Percentiles rank a stretch among this genome's conserved stretches.
Evolutionary conservation across 176 grass and related monocot species (phyloP).

Genomic region (Aegilops umbellulata): DNA sequence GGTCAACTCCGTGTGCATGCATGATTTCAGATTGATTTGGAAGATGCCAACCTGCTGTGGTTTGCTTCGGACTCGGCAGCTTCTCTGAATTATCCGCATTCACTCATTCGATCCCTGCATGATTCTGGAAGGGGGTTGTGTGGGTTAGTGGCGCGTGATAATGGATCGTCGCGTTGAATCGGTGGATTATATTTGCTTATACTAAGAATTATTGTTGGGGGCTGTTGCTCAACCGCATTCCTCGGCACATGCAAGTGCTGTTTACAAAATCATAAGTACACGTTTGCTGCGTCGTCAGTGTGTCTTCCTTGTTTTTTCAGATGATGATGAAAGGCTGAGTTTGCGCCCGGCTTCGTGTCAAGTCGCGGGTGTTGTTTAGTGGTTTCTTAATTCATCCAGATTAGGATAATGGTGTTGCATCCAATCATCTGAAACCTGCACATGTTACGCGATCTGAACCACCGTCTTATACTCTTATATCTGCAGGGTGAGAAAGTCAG

Average conservation of each 20-base stretch:
- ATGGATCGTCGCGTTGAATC: conserved; percentile 3
- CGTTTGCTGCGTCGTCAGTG: too few relatives aligned
- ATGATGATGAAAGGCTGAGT: too few relatives aligned
- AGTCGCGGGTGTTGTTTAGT: neutral
- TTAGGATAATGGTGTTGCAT: conserved; percentile 29
- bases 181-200: neutral
- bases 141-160: neutral
- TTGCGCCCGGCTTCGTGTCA: neutral
- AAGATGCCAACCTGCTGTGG: conserved; percentile 15
- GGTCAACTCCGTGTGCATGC: conserved; percentile 22
- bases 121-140: conserved; percentile 1
- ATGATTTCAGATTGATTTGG: neutral
- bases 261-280: neutral
- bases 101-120: neutral
- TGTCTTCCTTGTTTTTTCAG: too few relatives aligned
- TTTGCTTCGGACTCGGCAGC: neutral
- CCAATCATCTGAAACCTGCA: conserved; percentile 18
- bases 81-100: conserved; percentile 5
- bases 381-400: neutral
- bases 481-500: conserved; percentile 13
- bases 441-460: conserved; percentile 27
- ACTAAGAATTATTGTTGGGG: neutral
- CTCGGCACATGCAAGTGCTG: conserved; percentile 28
- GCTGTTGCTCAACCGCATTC: conserved; percentile 12
- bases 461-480: too few relatives aligned